A percentile compares a stretch with the other conserved stretches of the same genome.
phyloP scores from a whole-genome alignment of 2,329 filamentous ascomycete genomes.

The Phaeomoniella chlamydospora region DNA sequence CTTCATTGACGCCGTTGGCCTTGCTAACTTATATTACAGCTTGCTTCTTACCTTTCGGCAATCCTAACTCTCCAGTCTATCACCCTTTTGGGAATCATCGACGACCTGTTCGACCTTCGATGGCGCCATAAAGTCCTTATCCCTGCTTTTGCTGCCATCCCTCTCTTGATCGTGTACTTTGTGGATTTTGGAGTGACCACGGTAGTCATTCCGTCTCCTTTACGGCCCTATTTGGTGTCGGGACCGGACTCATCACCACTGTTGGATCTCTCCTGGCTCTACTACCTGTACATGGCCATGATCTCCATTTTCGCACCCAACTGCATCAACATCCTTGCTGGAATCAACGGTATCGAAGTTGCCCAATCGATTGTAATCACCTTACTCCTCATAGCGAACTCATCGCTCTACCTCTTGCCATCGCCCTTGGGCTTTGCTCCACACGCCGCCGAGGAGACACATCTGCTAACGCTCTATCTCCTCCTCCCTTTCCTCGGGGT shows the following conservation, averaged over 20 bases:
- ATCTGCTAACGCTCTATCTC: constrained; percentile 91
- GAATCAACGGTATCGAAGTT: constrained; percentile 97
- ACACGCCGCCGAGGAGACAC: constrained; percentile 87
- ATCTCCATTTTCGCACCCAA: constrained; percentile 97
- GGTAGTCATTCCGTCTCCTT: constrained; percentile 75
- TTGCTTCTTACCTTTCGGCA: constrained; percentile 87
- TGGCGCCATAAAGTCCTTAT: constrained; percentile 99
- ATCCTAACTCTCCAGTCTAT: constrained; percentile 86
- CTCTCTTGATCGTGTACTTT: constrained; percentile 92
- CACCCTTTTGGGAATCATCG: constrained; percentile 79
- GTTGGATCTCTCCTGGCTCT: constrained; percentile 66
- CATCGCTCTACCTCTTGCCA: constrained; percentile 65
- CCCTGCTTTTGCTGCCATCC: constrained; percentile 82
- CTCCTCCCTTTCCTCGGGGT: constrained; percentile 89
- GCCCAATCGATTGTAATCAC: constrained; percentile 87
- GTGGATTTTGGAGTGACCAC: constrained; percentile 96
- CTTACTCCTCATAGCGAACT: constrained; percentile 69
- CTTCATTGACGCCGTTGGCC: not conserved
- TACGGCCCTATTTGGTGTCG: constrained; percentile 56
- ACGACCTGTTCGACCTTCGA: constrained; percentile 94
- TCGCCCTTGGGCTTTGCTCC: constrained; percentile 35
- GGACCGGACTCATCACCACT: constrained; percentile 44
- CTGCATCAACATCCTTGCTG: constrained; percentile 98
- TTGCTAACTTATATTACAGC: constrained; percentile 31
- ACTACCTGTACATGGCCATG: constrained; percentile 95